These are phyloP conservation scores for Kwoniella sp. DNA, from an alignment of 768 basidiomycete species.

Conservation along the genomic window DNA sequence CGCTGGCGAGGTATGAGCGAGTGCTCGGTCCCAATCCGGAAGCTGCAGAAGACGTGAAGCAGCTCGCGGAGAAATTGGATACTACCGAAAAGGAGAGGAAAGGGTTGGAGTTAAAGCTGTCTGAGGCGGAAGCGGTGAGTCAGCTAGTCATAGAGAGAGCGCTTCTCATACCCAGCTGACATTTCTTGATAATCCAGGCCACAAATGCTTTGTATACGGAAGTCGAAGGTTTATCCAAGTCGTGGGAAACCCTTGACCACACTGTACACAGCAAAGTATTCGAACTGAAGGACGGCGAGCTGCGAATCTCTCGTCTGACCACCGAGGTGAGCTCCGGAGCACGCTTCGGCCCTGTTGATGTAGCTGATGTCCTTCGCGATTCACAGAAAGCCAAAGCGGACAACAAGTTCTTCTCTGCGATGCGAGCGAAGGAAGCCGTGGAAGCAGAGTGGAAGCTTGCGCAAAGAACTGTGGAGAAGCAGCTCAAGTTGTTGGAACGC, in stretches of 20 bases:
- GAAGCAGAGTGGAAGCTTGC: slow-evolving; percentile 74
- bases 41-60: slow-evolving; percentile 62
- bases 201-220: slow-evolving; percentile 79
- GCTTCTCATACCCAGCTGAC: neutral
- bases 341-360: neutral
- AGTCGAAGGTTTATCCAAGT: slow-evolving; percentile 78
- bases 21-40: slow-evolving; percentile 64
- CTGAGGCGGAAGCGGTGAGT: slow-evolving; percentile 68
- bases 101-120: slow-evolving; percentile 66
- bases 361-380: neutral
- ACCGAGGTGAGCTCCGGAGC: slow-evolving; percentile 66
- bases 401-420: slow-evolving; percentile 87
- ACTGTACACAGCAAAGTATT: slow-evolving; percentile 83
- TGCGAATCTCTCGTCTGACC: slow-evolving; percentile 66
- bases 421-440: slow-evolving; percentile 83
- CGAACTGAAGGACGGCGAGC: slow-evolving; percentile 74
- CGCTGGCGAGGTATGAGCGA: slow-evolving; percentile 62
- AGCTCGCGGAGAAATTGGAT: slow-evolving; percentile 64
- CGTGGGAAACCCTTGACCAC: slow-evolving; percentile 81
- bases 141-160: neutral
- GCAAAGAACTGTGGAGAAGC: slow-evolving; percentile 64
- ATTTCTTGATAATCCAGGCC: slow-evolving; percentile 59
- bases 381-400: slow-evolving; percentile 89
- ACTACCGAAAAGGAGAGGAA: slow-evolving; percentile 71
- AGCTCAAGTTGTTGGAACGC: slow-evolving; percentile 68